Base-by-base conservation (phyloP, 2,329 filamentous ascomycete genomes). In the Penicillium oxalicum region DNA sequence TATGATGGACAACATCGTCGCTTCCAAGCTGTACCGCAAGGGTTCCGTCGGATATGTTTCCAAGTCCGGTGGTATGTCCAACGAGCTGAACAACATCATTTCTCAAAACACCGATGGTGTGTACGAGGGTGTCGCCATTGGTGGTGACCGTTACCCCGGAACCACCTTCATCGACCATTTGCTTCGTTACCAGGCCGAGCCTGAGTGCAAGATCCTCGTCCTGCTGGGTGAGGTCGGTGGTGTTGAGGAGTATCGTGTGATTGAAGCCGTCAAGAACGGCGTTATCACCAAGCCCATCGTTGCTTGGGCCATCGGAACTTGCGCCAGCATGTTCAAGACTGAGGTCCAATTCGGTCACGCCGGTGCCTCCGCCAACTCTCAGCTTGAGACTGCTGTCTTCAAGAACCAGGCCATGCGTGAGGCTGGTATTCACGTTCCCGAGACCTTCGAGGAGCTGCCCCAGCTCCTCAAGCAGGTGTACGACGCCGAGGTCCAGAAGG, bases 1-100 rank as follows among this genome's bases (percentile, higher is more conserved):
- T 75, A 98, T 98, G 93, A 98, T 98, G 93, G 93, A 98, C 83
- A 98, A 98, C 83, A 98, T 98, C 67, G 93, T 98, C 58, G 90
- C 93, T 63, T 97, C 93, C 72, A 98, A 98, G 85, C 88, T 98
- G 54, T 98, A 98, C 85, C 91, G 93, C 76, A 93, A 93, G 78
- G 93, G 93, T 65, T 97, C 93, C 63, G 91, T 98, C 61, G 93
- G 89, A 65, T 98, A 98, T 75, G 93, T 98, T 74, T 97, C 91
- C 81, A 98, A 98, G 82, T 98, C 93, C 51, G 93, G 93, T 70
- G 93, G 93, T 77, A 98, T 98, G 93, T 97, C 93, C 75, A 98
- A 98, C 82, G 93, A 98, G 80, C 78, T 98, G 68, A 98, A 98
- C 87, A 98, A 98, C 84, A 97, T 98, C 74, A 87, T 98, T 67